A percentile compares a stretch with the other conserved stretches of the same genome.
These are phyloP conservation scores for Ganoderma sinense DNA, from an alignment of 1,284 basidiomycete genomes.

Conservation along the genomic window DNA sequence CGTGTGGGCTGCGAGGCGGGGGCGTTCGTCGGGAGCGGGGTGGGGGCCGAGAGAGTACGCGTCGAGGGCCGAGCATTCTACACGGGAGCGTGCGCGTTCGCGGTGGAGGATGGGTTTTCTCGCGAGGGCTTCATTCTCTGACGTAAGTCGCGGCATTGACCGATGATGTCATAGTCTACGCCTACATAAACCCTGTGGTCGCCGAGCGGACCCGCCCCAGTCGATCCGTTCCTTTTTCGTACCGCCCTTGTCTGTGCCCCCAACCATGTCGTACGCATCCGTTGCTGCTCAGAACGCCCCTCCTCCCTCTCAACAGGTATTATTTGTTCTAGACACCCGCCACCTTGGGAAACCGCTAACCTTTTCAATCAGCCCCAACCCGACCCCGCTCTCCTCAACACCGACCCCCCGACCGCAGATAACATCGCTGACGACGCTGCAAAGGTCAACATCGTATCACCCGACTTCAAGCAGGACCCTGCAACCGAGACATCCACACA, in stretches of 20 bases:
- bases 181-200: constrained; percentile 26
- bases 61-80: constrained; percentile 45
- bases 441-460: constrained; percentile 62
- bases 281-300: constrained; percentile 66
- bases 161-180: constrained; percentile 29
- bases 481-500: constrained; percentile 49
- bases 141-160: constrained; percentile 26
- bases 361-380: constrained; percentile 58
- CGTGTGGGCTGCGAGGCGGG: constrained; percentile 30
- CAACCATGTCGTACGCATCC: constrained; percentile 71
- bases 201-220: constrained; percentile 9
- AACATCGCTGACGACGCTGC: constrained; percentile 54
- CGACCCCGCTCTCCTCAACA: constrained; percentile 68
- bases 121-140: constrained; percentile 31
- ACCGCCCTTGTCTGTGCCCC: not conserved
- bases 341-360: constrained; percentile 30
- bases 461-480: constrained; percentile 57
- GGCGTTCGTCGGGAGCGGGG: constrained; percentile 42
- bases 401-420: constrained; percentile 49
- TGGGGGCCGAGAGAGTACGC: constrained; percentile 36
- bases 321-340: constrained; percentile 14
- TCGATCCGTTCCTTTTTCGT: constrained; percentile 5
- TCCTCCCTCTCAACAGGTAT: constrained; percentile 52
- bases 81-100: constrained; percentile 42
- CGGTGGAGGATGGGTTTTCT: constrained; percentile 31